Evolutionary conservation across 2,329 filamentous ascomycete genomes (phyloP).

Genomic region (Escovopsis sp.): DNA sequence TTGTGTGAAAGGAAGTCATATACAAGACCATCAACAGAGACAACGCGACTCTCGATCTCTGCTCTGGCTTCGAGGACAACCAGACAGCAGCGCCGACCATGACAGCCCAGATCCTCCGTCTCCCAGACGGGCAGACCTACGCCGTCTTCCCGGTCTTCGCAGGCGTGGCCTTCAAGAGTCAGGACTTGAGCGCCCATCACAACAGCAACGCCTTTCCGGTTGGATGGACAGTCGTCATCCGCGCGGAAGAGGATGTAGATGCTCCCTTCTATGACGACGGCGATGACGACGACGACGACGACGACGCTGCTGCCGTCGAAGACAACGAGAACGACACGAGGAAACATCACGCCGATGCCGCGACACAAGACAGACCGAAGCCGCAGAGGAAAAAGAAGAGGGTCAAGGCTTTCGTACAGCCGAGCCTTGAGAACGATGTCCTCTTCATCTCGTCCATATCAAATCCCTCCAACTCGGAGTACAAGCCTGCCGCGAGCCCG

Average conservation of each 20-base stretch:
- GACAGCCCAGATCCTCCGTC: slow-evolving; percentile 39
- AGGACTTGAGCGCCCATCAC: slow-evolving; percentile 54
- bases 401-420: slow-evolving; percentile 41
- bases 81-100: slow-evolving; percentile 10
- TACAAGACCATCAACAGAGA: too few species aligned
- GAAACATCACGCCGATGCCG: neutral
- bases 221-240: slow-evolving; percentile 81
- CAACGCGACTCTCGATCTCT: too few species aligned
- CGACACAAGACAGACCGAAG: neutral
- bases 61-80: too few species aligned
- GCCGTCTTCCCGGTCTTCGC: slow-evolving; percentile 77
- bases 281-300: neutral
- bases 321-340: slow-evolving; percentile 16
- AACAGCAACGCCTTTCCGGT: slow-evolving; percentile 61
- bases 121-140: slow-evolving; percentile 79
- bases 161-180: slow-evolving; percentile 79
- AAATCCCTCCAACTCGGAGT: slow-evolving; percentile 65
- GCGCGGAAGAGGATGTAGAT: slow-evolving; percentile 41
- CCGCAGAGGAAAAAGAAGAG: slow-evolving; percentile 9
- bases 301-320: slow-evolving; percentile 9
- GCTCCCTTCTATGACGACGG: slow-evolving; percentile 4
- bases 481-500: slow-evolving; percentile 64
- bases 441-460: slow-evolving; percentile 89
- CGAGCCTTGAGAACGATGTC: slow-evolving; percentile 65
- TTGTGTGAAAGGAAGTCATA: too few species aligned